These are phyloP conservation scores for Zelopaecilomyces penicillatus DNA, from an alignment of 2,329 filamentous ascomycete genomes.

Conservation along the genomic window DNA sequence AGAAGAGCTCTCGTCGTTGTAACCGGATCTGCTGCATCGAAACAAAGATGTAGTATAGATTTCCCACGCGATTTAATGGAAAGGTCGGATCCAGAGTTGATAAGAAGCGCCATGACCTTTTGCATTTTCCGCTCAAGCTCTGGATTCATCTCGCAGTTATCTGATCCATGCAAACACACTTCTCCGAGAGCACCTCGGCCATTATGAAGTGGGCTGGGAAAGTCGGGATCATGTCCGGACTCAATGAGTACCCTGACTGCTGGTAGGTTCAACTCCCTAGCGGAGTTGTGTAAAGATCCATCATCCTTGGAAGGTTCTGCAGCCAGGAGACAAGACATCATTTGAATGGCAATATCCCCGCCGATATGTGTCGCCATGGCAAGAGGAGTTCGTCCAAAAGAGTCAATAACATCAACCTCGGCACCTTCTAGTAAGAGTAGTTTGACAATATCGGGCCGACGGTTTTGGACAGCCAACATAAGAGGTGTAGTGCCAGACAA, in stretches of 20 bases:
- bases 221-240: conserved; percentile 54
- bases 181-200: conserved; percentile 58
- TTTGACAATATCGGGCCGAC: conserved; percentile 49
- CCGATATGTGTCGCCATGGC: conserved; percentile 50
- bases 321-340: conserved; percentile 47
- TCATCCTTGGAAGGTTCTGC: conserved; percentile 53
- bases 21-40: conserved; percentile 48
- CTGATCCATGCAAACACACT: conserved; percentile 49
- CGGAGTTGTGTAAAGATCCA: conserved; percentile 58
- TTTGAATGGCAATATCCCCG: conserved; percentile 42
- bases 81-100: conserved; percentile 49
- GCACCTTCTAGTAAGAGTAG: conserved; percentile 49
- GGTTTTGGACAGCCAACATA: conserved; percentile 49
- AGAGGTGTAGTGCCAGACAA: conserved; percentile 48
- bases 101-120: conserved; percentile 46
- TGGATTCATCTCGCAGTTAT: conserved; percentile 34
- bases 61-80: conserved; percentile 48
- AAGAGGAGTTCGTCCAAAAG: conserved; percentile 48
- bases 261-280: conserved; percentile 48
- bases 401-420: conserved; percentile 51
- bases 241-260: conserved; percentile 49
- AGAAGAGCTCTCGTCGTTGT: conserved; percentile 49
- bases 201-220: conserved; percentile 52
- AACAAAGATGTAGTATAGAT: conserved; percentile 50
- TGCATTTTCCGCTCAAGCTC: conserved; percentile 46